These are phyloP conservation scores for Lathyrus tuberosus DNA, from an alignment of 306 rosid species.

Conservation along the genomic window DNA sequence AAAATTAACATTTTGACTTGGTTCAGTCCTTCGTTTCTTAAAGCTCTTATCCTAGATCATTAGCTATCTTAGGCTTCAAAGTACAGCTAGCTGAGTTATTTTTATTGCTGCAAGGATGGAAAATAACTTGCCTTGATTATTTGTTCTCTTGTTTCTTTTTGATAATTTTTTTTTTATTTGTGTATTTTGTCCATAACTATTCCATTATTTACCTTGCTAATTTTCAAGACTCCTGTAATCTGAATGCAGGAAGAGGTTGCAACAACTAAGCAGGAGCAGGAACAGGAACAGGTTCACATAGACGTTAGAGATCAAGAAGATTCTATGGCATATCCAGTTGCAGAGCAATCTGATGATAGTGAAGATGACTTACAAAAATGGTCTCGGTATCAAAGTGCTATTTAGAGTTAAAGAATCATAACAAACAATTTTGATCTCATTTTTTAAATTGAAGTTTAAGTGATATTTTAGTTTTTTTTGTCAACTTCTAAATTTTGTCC, in stretches of 20 bases:
- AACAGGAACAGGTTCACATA: constrained; percentile 43
- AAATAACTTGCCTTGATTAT: background rate
- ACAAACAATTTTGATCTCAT: background rate
- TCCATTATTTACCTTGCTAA: constrained; percentile 1
- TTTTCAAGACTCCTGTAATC: constrained; percentile 18
- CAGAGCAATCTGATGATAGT: constrained; percentile 53
- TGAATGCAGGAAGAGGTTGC: constrained; percentile 54
- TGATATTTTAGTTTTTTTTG: background rate
- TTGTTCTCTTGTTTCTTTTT: too few relatives aligned
- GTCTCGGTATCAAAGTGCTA: constrained; percentile 49
- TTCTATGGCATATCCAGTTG: constrained; percentile 46
- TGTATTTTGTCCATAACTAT: background rate
- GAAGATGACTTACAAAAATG: constrained; percentile 50
- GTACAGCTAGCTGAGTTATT: constrained; percentile 9
- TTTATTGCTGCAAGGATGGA: background rate
- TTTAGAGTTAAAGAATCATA: constrained; percentile 28
- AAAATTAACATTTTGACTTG: constrained; percentile 3
- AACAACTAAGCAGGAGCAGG: constrained; percentile 37
- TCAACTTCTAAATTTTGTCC: background rate
- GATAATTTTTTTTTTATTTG: background rate
- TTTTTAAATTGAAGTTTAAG: background rate
- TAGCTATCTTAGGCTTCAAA: constrained; percentile 3
- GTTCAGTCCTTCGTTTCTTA: constrained; percentile 24
- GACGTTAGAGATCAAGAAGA: constrained; percentile 50
- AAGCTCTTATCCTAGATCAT: background rate